phyloP scores from a whole-genome alignment of 108 stramenopile genomes.

The Nitzschia palea region DNA sequence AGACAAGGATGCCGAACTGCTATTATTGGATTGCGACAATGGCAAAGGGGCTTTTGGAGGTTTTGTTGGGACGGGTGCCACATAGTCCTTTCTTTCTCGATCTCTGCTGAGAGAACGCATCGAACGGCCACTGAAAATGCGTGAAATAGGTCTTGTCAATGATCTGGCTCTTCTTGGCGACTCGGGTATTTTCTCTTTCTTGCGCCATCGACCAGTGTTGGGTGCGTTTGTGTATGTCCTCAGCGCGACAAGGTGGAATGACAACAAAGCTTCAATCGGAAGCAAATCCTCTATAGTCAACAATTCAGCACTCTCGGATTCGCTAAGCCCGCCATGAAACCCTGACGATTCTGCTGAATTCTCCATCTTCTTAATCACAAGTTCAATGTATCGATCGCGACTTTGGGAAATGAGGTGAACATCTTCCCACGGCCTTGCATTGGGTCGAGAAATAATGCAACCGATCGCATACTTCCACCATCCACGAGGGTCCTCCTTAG shows the following conservation, averaged over 20 bases:
- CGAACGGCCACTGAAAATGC: slow-evolving; percentile 20
- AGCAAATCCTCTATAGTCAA: slow-evolving; percentile 65
- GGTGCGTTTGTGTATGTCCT: slow-evolving; percentile 21
- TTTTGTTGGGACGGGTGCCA: background rate
- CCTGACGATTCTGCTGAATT: slow-evolving; percentile 39
- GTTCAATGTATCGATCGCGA: slow-evolving; percentile 56
- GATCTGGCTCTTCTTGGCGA: slow-evolving; percentile 7
- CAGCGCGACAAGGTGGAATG: slow-evolving; percentile 78
- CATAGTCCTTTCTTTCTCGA: too few species aligned
- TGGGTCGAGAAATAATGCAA: slow-evolving; percentile 69
- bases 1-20: slow-evolving; percentile 4
- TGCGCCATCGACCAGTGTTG: background rate
- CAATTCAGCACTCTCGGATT: slow-evolving; percentile 56
- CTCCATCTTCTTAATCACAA: slow-evolving; percentile 61
- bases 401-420: slow-evolving; percentile 52
- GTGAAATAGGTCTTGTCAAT: slow-evolving; percentile 7
- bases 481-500: slow-evolving; percentile 41
- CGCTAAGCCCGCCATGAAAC: slow-evolving; percentile 66
- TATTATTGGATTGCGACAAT: background rate
- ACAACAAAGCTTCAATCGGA: slow-evolving; percentile 70
- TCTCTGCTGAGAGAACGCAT: slow-evolving; percentile 3
- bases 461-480: slow-evolving; percentile 84
- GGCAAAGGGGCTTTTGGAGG: background rate
- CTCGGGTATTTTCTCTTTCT: slow-evolving; percentile 1
- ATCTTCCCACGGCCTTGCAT: slow-evolving; percentile 73